These are phyloP conservation scores for Starmerella ratchasimensis DNA, from an alignment of 805 yeast species.

Conservation along the genomic window DNA sequence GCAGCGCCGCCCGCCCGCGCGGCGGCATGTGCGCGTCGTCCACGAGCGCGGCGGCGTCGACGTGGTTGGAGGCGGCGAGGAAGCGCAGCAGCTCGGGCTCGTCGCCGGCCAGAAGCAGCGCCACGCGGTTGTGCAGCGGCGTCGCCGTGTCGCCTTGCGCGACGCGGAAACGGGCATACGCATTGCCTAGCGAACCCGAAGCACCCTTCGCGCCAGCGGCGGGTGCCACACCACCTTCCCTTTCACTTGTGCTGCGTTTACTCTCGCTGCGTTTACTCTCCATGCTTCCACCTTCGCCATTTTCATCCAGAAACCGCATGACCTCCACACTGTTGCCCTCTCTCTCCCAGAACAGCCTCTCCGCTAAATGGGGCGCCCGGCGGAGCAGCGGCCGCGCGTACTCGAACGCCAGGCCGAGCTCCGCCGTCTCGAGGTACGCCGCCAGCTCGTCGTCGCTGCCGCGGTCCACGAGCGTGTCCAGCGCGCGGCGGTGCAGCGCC, in stretches of 20 bases:
- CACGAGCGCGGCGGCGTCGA: conserved; percentile 3
- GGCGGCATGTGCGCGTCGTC: conserved; percentile 3
- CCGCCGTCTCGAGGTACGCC: conserved; percentile 9
- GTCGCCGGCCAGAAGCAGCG: conserved; percentile 3
- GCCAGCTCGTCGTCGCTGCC: conserved; percentile 13
- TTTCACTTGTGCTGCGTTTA: no score
- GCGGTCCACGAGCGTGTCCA: conserved; percentile 39
- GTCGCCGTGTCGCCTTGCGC: conserved; percentile 1
- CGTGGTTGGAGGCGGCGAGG: neutral
- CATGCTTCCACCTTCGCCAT: no score
- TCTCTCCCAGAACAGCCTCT: conserved; percentile 43
- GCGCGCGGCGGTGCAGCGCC: conserved; percentile 44
- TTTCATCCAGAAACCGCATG: neutral
- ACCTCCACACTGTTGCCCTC: neutral
- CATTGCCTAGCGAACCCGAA: neutral
- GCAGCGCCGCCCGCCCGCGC: conserved; percentile 40
- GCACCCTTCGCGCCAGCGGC: conserved; percentile 10
- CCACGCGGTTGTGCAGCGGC: conserved; percentile 10
- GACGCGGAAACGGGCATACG: no score
- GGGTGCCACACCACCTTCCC: neutral
- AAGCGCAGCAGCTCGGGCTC: conserved; percentile 3
- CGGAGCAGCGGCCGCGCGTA: conserved; percentile 41
- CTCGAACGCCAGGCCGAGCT: conserved; percentile 44
- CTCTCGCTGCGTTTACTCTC: no score
- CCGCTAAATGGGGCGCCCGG: conserved; percentile 29